Base-by-base conservation (phyloP, 805 yeast species). In the Candida hungchunana region DNA sequence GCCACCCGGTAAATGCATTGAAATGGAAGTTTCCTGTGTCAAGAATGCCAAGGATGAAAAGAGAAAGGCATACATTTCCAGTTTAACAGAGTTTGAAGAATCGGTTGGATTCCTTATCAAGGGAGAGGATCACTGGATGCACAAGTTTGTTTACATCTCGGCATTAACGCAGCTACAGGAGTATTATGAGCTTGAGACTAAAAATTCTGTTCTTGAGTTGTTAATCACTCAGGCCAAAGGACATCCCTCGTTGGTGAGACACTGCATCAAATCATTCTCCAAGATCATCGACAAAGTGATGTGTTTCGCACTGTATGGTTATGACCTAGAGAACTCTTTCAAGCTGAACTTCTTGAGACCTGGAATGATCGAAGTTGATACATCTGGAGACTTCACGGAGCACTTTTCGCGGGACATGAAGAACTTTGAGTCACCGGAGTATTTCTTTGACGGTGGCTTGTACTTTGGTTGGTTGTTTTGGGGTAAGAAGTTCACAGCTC, bases 381-480 rank as follows among this genome's bases (percentile, higher is more conserved):
- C 69, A 1, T 50, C 54, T 0, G 43, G 51, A 2, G 61, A 42
- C 1, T 79, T 67, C 47, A 54, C 53, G 3, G 57, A 59, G 0
- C 44, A 39, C 2, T 82, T 80, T 64, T 54, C 58, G 27, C 39
- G 50, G 5, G 93, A 83, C 46, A 60, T 82, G 64, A 50, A 53
- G 9, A 74, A 75, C 42, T 57, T 63, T 11, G 56, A 62, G 0
- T 37, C 57, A 16, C 82, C 83, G 1, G 46, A 44, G 2, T 79
- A 66, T 44, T 86, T 60, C 49, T 66, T 81, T 45, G 88, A 82
- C 49, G 69, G 70, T 20, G 72, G 70, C 34, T 62, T 71, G 3
- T 68, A 64, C 50, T 61, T 64, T 7, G 93, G 95, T 0, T 82
- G 88, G 77, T 58, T 83, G 7, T 80, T 82, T 34, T 86, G 96